Base-by-base conservation (phyloP, 2,329 filamentous ascomycete species). In the Fonsecaea pedrosoi region DNA sequence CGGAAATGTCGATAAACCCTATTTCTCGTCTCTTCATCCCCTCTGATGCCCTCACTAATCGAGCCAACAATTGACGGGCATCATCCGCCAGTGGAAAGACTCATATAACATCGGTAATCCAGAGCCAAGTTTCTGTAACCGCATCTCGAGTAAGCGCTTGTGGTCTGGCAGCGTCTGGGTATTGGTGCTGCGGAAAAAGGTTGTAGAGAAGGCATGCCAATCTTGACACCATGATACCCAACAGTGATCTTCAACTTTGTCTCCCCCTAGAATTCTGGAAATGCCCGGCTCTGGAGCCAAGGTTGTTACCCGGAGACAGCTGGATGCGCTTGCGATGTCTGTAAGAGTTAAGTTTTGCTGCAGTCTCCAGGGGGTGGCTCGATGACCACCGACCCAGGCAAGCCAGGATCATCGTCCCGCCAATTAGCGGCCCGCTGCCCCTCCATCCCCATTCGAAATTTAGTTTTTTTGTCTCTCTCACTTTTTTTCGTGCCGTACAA, bases 281-380 rank as follows among this genome's bases (percentile, higher is more conserved):
- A 57, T 25, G 30, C 21, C 53, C 53, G 30, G 53, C 30, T 37
- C 12, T 34, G 30, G n/a, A 45, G 5, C 7, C 32, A 53, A 35
- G 15, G 32, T 61, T 40, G 40, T 48, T 13, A 32, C 25, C 59
- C 59, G 59, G 48, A 54, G 34, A 34, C 59, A 35, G 34, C 42
- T 61, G 59, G 59, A 61, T 54, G 59, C 59, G 18, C 32, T 61
- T 40, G 59, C 10, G 40, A 54, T 54, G 34, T 25, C 25, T 25
- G 25, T 25, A 25, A 25, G 25, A 25, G 25, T 25, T 21, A 61
- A 60, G 48, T 42, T 55, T 54, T 25, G 57, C 63, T 65, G 63
- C 57, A 61, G 35, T 45, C 63, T 65, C 56, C 63, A 65, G 63
- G 63, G 63, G 63, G 57, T 61, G 63, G 63, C 34, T 34, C 53